phyloP scores from a whole-genome alignment of 2,329 filamentous ascomycete species.

The Penicillium olsonii region DNA sequence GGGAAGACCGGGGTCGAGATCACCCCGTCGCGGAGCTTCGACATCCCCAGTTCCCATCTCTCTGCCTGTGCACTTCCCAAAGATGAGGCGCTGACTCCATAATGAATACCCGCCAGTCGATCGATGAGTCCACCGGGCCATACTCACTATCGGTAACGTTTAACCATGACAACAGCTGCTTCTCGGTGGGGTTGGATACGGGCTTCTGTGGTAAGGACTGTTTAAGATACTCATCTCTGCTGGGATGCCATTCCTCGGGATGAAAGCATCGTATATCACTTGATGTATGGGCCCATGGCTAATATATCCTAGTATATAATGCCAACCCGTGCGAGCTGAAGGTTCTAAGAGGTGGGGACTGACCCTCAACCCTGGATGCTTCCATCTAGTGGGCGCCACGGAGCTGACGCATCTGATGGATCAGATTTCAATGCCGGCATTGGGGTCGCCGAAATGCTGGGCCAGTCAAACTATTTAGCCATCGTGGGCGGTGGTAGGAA shows the following conservation, averaged over 20 bases:
- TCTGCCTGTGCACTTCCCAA: not conserved
- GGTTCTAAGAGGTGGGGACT: conserved; percentile 57
- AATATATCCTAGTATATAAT: conserved; percentile 62
- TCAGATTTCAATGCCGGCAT: conserved; percentile 79
- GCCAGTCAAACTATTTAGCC: conserved; percentile 81
- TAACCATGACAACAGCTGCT: conserved; percentile 81
- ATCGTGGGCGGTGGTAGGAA: conserved; percentile 84
- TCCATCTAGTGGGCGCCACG: not conserved
- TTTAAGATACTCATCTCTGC: not conserved
- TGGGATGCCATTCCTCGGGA: not conserved
- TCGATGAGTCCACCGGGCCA: conserved; percentile 74
- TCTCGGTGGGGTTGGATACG: conserved; percentile 81
- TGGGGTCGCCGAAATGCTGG: conserved; percentile 82
- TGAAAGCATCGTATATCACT: not conserved
- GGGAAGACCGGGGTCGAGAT: not conserved
- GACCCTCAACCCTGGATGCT: not conserved
- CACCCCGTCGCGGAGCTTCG: not conserved
- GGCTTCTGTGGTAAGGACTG: conserved; percentile 74
- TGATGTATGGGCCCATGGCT: not conserved
- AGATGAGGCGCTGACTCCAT: conserved; percentile 23
- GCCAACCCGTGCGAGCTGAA: conserved; percentile 71
- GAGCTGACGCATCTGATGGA: not conserved
- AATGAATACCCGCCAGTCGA: conserved; percentile 89
- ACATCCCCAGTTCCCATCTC: not conserved
- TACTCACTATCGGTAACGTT: conserved; percentile 81